Evolutionary conservation across 225 moss, liverwort and hornwort species (phyloP).

Genomic region (Marchantia polymorpha): DNA sequence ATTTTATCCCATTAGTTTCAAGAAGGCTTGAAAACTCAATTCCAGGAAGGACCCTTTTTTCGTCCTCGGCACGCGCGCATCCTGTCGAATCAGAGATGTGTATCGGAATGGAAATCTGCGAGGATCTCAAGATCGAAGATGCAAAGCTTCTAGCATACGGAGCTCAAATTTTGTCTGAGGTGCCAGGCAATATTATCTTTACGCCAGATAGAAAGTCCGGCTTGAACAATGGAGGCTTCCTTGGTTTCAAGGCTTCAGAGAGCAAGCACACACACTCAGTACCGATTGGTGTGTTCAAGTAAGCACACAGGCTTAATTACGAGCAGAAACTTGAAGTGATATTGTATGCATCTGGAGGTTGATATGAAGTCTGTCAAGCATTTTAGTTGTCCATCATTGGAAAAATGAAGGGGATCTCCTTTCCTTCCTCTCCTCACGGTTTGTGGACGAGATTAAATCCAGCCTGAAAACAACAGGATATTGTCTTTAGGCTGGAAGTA

Average conservation of each 20-base stretch:
- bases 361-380: too few species aligned
- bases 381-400: too few species aligned
- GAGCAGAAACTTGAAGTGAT: not conserved
- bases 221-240: constrained; percentile 34
- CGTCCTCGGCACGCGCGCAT: not conserved
- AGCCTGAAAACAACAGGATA: too few species aligned
- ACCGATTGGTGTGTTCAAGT: constrained; percentile 44
- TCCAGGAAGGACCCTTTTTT: not conserved
- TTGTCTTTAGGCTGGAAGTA: too few species aligned
- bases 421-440: not conserved
- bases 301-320: constrained; percentile 5
- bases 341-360: not conserved
- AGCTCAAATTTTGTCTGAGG: constrained; percentile 28
- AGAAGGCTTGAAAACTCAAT: not conserved
- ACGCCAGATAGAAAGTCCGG: constrained; percentile 24
- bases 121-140: constrained; percentile 31
- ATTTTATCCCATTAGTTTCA: not conserved
- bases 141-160: constrained; percentile 36
- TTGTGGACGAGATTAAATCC: too few species aligned
- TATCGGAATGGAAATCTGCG: constrained; percentile 25
- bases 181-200: constrained; percentile 39
- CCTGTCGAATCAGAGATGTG: not conserved
- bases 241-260: constrained; percentile 33
- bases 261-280: constrained; percentile 23
- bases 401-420: not conserved